Conservation (phyloP, 2,329 filamentous ascomycete genomes). For the Phoma sp. region DNA sequence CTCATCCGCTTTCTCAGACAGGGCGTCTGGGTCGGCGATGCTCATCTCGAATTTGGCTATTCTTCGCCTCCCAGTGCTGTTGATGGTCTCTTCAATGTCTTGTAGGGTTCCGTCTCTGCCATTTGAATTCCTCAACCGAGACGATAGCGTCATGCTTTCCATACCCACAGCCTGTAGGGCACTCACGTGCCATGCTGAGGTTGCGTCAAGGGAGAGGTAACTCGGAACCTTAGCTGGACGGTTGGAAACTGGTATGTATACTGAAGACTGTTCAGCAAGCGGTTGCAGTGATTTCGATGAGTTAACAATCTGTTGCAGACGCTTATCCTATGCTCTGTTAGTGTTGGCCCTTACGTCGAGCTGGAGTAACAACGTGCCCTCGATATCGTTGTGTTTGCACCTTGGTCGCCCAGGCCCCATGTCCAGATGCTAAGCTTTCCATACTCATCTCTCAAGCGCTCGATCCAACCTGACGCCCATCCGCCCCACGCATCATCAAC, state of each 20-base stretch:
- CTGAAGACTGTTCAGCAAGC: constrained; percentile 73
- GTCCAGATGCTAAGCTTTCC: constrained; percentile 87
- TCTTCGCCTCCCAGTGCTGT: constrained; percentile 77
- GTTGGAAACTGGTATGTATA: constrained; percentile 75
- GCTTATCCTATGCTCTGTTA: constrained; percentile 59
- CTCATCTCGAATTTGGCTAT: constrained; percentile 78
- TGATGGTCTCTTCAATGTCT: constrained; percentile 70
- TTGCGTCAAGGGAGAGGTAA: constrained; percentile 65
- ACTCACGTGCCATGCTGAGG: constrained; percentile 79
- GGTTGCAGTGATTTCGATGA: constrained; percentile 73
- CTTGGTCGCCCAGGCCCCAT: constrained; percentile 76
- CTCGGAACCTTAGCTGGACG: constrained; percentile 63
- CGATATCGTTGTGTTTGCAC: constrained; percentile 39
- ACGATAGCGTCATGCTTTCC: constrained; percentile 79
- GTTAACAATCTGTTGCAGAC: constrained; percentile 72
- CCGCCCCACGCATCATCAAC: constrained; percentile 61
- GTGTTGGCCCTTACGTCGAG: background rate
- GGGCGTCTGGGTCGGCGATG: constrained; percentile 52
- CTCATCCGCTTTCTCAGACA: constrained; percentile 33
- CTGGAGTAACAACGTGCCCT: constrained; percentile 47
- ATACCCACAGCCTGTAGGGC: constrained; percentile 77
- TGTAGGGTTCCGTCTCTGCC: constrained; percentile 61
- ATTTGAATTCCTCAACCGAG: constrained; percentile 64
- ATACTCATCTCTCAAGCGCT: constrained; percentile 86
- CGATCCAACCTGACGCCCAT: constrained; percentile 53